These are phyloP conservation scores for Trichoderma harzianum DNA, from an alignment of 2,329 filamentous ascomycete genomes.

Conservation along the genomic window DNA sequence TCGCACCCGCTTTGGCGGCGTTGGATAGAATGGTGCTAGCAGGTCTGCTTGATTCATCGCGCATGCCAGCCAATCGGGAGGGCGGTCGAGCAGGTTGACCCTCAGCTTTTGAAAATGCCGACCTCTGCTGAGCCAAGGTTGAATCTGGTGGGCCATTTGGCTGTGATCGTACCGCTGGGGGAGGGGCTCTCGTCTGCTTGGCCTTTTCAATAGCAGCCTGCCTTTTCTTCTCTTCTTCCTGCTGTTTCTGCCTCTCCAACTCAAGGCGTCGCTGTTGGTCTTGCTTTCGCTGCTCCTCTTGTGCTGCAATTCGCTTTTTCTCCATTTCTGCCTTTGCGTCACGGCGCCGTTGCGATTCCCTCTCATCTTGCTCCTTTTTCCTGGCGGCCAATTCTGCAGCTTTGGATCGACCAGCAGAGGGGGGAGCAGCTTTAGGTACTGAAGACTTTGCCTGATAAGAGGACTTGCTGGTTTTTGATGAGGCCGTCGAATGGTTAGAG, in stretches of 20 bases:
- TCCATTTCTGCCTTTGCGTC: conserved; percentile 81
- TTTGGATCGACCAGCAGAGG: conserved; percentile 64
- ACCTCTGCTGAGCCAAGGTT: conserved; percentile 30
- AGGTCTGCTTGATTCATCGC: conserved; percentile 59
- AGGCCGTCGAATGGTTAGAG: conserved; percentile 34
- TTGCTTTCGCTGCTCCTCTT: conserved; percentile 62
- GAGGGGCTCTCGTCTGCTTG: conserved; percentile 61
- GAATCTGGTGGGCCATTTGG: conserved; percentile 50
- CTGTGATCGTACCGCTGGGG: conserved; percentile 55
- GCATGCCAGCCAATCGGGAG: conserved; percentile 57
- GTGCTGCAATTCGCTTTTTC: conserved; percentile 64
- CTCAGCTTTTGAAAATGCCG: conserved; percentile 31
- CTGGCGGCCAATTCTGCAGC: conserved; percentile 72
- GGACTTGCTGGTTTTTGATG: conserved; percentile 63
- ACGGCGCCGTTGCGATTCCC: conserved; percentile 71
- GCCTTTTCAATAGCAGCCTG: conserved; percentile 62
- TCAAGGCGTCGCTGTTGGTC: conserved; percentile 60
- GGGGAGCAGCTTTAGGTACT: conserved; percentile 51
- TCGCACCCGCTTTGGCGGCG: conserved; percentile 58
- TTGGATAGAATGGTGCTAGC: conserved; percentile 60
- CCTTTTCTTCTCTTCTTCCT: conserved; percentile 66
- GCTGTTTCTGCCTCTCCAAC: conserved; percentile 57
- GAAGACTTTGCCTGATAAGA: conserved; percentile 59
- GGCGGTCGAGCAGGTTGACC: conserved; percentile 41
- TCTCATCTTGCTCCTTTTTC: conserved; percentile 83